These are phyloP conservation scores for Neurospora sp. DNA, from an alignment of 495 filamentous ascomycete genomes.

Conservation along the genomic window DNA sequence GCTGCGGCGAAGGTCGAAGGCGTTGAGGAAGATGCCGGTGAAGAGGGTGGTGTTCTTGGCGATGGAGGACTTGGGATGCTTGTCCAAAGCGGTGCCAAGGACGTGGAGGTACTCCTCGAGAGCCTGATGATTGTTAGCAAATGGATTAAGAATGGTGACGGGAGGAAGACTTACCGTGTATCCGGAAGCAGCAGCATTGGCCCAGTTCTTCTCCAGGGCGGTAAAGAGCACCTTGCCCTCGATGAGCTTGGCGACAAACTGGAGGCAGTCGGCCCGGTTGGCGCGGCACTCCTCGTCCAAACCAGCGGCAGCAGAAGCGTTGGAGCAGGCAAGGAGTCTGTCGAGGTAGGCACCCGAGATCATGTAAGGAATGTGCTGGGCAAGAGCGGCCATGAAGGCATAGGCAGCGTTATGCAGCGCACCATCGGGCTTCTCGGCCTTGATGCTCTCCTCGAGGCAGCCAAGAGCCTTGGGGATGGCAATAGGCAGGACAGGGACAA, in stretches of 20 bases:
- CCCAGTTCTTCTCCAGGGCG: conserved; percentile 62
- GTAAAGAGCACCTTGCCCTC: conserved; percentile 56
- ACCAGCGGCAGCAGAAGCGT: conserved; percentile 51
- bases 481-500: conserved; percentile 71
- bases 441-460: conserved; percentile 54
- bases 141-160: not conserved
- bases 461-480: conserved; percentile 60
- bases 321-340: conserved; percentile 56
- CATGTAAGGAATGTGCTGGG: conserved; percentile 78
- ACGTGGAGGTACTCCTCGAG: conserved; percentile 56
- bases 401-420: conserved; percentile 73
- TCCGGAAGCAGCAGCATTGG: conserved; percentile 47
- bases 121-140: conserved; percentile 31
- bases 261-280: conserved; percentile 57
- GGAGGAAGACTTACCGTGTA: conserved; percentile 38
- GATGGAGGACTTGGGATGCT: conserved; percentile 63
- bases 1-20: conserved; percentile 59
- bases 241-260: conserved; percentile 60
- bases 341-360: conserved; percentile 63
- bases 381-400: conserved; percentile 64
- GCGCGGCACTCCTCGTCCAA: conserved; percentile 47
- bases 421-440: conserved; percentile 38
- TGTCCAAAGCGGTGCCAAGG: conserved; percentile 58
- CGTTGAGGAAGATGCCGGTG: conserved; percentile 58
- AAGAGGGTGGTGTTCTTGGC: conserved; percentile 57